Base-by-base conservation (phyloP, 768 basidiomycete genomes). In the Dacryopinax spathularia region DNA sequence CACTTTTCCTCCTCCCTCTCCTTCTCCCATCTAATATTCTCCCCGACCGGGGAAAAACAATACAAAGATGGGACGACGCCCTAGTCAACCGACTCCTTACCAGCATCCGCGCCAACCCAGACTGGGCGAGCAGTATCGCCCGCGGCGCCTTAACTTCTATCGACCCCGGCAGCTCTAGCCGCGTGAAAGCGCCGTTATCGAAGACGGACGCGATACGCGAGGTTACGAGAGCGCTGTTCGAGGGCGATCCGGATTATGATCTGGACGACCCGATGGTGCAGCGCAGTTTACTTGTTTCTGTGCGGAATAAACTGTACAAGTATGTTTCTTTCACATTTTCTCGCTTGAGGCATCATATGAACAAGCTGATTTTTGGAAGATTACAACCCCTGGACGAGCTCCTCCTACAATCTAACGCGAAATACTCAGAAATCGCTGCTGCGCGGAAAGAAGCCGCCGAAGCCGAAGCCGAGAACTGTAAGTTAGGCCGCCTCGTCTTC, bases 241-340 rank as follows among this genome's bases (percentile, higher is more conserved):
- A 10, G 6, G 20, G 20, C 29, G 48, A 56, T 18, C 48, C 48
- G 29, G 48, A 56, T 22, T 56, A 56, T 29, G 48, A 56, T 18
- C 22, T 56, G 48, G 48, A 13, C 10, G 48, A 56, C 29, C 25
- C 29, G 22, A 18, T 31, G 5, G 48, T 56, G 48, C 48, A 56
- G 48, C 3, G 18, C 25, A 56, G 48, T 29, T 18, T 56, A 15
- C 29, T 56, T 9, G 48, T 56, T 31, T 56, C 48, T 13, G 48
- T 56, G 25, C 48, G 48, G 29, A 56, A 56, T 20, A 56, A 56
- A 20, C 48, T 56, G 48, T 56, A 56, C 29, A 56, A 56, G 48
- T 56, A 56, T 56, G 48, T 9, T 41, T 41, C 39, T 56, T 18
- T 20, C 25, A n/a, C 48, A 20, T 29, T 56, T 31, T 5, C 15